Base-by-base conservation (phyloP, 1,284 basidiomycete species). In the Apiotrichum siamense region DNA sequence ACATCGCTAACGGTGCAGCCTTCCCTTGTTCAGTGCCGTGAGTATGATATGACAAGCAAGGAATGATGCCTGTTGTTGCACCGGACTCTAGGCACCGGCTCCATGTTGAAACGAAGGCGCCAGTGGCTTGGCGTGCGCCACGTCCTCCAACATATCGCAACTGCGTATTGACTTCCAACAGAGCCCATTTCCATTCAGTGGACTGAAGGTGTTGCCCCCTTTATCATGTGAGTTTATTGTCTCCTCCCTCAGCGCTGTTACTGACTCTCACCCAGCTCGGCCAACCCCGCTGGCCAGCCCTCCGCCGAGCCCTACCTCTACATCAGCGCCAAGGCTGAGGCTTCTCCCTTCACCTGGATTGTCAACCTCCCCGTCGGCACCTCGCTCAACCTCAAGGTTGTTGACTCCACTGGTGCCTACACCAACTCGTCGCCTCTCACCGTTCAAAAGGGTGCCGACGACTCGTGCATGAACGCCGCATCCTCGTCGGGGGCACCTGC, bases 141-240 rank as follows among this genome's bases (percentile, higher is more conserved):
- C 17, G 29, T 31, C 29, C 11, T 7, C 21, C 37, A 35, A 35
- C 17, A 7, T 15, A 35, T 13, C 37, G n/a, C 15, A 18, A 13
- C 29, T 31, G 12, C 11, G 29, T 40, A n/a, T 26, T 41, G 25
- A 23, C 40, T 27, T 18, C 21, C 11, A 26, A 23, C 55, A 72
- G 70, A 69, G 53, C 70, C 70, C 45, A 57, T 57, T 17, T 49
- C 47, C 12, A 39, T 73, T 55, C 45, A 59, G 17, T 67, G 62
- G 57, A 47, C 55, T 26, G 67, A 63, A 21, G 68, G 68, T 52
- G 58, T 47, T 15, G 32, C 56, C 25, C 69, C 69, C 31, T 73
- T 55, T 67, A 67, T 68, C 49, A 50, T 73, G 70, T 73, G 47
- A 67, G 70, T 70, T 17, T 17, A 17, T n/a, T n/a, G 20, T 29